These are phyloP conservation scores for Neofusicoccum sp. DNA, from an alignment of 2,329 filamentous ascomycete species.

Conservation along the genomic window DNA sequence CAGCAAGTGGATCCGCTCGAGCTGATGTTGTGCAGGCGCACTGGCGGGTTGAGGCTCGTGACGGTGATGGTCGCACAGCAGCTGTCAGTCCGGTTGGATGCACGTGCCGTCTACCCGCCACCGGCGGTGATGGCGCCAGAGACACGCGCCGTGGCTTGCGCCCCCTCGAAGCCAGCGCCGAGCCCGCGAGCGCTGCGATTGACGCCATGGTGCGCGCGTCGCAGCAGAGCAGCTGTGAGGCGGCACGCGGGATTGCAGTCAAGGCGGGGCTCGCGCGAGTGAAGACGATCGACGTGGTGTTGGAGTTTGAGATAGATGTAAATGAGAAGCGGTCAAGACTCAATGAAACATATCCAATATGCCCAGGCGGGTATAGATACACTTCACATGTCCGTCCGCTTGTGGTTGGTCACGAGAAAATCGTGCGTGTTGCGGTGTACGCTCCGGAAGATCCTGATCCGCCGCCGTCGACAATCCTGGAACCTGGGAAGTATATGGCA, in stretches of 20 bases:
- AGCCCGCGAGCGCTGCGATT: too few relatives aligned
- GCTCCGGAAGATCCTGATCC: neutral
- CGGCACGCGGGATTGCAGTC: neutral
- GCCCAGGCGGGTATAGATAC: neutral
- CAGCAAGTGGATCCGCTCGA: slow-evolving; percentile 18
- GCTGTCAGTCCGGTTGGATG: slow-evolving; percentile 8
- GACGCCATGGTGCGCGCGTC: neutral
- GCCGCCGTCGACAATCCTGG: neutral
- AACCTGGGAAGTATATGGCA: neutral
- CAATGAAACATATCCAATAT: neutral
- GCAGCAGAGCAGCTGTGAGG: neutral
- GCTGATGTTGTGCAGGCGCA: slow-evolving; percentile 10
- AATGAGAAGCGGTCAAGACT: neutral
- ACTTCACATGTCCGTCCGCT: neutral
- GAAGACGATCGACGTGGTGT: neutral
- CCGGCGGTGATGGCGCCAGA: neutral
- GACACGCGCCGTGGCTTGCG: neutral
- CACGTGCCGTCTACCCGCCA: slow-evolving; percentile 1
- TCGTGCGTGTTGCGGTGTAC: neutral
- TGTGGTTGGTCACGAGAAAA: neutral
- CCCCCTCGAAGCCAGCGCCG: neutral
- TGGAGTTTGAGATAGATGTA: neutral
- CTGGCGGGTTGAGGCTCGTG: slow-evolving; percentile 15
- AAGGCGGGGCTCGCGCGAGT: neutral
- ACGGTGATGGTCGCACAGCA: slow-evolving; percentile 12